Evolutionary conservation across 1,284 basidiomycete genomes (phyloP).

Genomic region (Naganishia sp.): DNA sequence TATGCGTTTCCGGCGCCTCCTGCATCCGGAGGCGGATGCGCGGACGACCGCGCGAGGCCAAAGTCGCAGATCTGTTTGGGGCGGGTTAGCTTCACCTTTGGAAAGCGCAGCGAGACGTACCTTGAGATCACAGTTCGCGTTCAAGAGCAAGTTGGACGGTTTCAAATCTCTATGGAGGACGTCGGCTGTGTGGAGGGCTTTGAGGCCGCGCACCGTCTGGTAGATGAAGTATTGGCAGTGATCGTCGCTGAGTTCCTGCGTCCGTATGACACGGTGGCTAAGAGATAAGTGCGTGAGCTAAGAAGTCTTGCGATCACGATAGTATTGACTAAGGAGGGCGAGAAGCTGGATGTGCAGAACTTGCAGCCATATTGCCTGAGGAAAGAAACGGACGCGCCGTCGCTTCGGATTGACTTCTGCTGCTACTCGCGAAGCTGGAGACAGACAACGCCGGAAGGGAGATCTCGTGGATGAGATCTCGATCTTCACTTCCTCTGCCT

Average conservation of each 20-base stretch:
- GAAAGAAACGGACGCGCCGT: too few relatives aligned
- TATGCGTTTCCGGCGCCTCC: constrained; percentile 77
- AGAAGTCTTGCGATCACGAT: too few relatives aligned
- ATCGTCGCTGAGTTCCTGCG: constrained; percentile 80
- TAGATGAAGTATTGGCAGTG: constrained; percentile 95
- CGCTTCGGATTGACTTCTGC: too few relatives aligned
- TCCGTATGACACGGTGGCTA: constrained; percentile 66
- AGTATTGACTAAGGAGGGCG: too few relatives aligned
- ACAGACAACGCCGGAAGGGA: too few relatives aligned
- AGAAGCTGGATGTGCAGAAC: too few relatives aligned
- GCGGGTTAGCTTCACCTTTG: background rate
- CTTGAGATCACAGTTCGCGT: constrained; percentile 93
- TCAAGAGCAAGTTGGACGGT: constrained; percentile 86
- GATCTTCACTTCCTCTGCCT: too few relatives aligned
- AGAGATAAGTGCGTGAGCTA: too few relatives aligned
- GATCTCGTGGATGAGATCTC: too few relatives aligned
- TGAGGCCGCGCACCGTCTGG: constrained; percentile 86
- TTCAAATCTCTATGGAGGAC: constrained; percentile 88
- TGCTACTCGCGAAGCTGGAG: too few relatives aligned
- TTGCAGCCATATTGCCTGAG: too few relatives aligned
- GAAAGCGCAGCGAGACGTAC: constrained; percentile 53
- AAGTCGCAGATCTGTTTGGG: constrained; percentile 75
- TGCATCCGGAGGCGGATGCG: constrained; percentile 72
- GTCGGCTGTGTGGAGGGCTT: constrained; percentile 87
- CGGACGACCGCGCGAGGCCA: constrained; percentile 79